phyloP scores from a whole-genome alignment of 1,284 basidiomycete genomes.

The Malassezia obtusa region DNA sequence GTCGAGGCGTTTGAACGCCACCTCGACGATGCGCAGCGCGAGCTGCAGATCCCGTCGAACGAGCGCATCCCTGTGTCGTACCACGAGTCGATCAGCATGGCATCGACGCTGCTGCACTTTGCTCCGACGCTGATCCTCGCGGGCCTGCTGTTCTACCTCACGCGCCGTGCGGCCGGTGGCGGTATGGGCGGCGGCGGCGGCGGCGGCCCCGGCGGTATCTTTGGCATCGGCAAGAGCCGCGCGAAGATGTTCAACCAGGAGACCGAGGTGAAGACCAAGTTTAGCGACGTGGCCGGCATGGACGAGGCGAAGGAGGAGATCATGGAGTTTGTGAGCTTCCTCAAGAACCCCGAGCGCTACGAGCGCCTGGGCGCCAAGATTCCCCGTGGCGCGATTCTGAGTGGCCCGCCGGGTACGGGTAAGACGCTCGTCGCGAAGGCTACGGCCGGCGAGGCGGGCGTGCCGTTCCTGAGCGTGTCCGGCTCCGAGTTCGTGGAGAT shows the following conservation, averaged over 20 bases:
- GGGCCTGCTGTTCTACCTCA: conserved; percentile 82
- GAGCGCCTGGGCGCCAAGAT: conserved; percentile 97
- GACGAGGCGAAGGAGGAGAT: conserved; percentile 99
- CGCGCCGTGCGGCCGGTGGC: conserved; percentile 58
- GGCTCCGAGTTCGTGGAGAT: conserved; percentile 99
- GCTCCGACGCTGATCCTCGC: conserved; percentile 85
- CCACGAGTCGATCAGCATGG: conserved; percentile 80
- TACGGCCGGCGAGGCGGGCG: conserved; percentile 90
- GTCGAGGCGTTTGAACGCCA: conserved; percentile 93
- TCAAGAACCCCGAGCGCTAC: conserved; percentile 90
- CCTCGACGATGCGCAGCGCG: conserved; percentile 82
- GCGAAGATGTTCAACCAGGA: conserved; percentile 97
- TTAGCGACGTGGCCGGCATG: conserved; percentile 96
- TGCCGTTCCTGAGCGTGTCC: conserved; percentile 95
- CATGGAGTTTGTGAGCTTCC: conserved; percentile 99
- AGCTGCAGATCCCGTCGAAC: conserved; percentile 78
- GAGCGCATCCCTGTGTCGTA: conserved; percentile 96
- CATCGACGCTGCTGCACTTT: conserved; percentile 76
- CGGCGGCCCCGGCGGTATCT: conserved; percentile 73
- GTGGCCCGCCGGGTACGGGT: conserved; percentile 95
- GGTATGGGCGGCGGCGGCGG: conserved; percentile 45
- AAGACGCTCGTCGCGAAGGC: conserved; percentile 97
- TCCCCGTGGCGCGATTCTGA: conserved; percentile 92
- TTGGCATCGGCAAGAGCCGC: conserved; percentile 90
- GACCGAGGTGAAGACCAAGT: conserved; percentile 82